These are phyloP conservation scores for Phlebiopsis gigantea DNA, from an alignment of 768 basidiomycete genomes.

Conservation along the genomic window DNA sequence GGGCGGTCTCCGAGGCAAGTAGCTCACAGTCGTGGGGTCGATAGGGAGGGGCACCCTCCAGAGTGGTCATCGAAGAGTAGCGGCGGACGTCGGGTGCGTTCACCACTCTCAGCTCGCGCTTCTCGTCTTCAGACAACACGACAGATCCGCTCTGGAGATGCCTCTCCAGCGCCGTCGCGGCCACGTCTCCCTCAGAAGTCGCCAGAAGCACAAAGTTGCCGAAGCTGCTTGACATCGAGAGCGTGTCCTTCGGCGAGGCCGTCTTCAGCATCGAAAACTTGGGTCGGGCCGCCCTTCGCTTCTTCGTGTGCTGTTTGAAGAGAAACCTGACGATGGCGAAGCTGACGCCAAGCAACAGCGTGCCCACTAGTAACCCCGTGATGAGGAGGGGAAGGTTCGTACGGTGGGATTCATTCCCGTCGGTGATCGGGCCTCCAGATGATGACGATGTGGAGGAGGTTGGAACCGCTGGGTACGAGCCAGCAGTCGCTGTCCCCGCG, in stretches of 20 bases:
- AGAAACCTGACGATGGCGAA: neutral
- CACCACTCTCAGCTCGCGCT: neutral
- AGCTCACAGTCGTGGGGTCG: constrained; percentile 1
- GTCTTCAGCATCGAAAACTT: constrained; percentile 7
- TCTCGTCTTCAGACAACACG: neutral
- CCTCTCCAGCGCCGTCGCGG: neutral
- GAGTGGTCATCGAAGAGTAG: neutral
- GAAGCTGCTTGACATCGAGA: neutral
- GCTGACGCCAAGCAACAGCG: constrained; percentile 3
- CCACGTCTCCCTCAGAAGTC: neutral
- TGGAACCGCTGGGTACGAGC: neutral
- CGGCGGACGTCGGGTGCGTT: neutral
- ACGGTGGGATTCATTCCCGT: neutral
- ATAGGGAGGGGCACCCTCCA: neutral
- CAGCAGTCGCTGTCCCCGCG: constrained; percentile 3
- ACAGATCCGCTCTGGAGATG: neutral
- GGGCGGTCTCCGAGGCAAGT: neutral
- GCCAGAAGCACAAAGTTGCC: neutral
- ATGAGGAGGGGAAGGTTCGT: constrained; percentile 11
- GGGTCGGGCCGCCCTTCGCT: neutral
- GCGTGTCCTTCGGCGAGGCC: neutral
- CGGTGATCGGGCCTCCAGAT: neutral
- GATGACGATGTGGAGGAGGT: neutral
- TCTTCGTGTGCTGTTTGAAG: neutral
- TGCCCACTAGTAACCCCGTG: constrained; percentile 1